Evolutionary conservation across 2,329 filamentous ascomycete species (phyloP).

Genomic region (Alternaria metachromatica): DNA sequence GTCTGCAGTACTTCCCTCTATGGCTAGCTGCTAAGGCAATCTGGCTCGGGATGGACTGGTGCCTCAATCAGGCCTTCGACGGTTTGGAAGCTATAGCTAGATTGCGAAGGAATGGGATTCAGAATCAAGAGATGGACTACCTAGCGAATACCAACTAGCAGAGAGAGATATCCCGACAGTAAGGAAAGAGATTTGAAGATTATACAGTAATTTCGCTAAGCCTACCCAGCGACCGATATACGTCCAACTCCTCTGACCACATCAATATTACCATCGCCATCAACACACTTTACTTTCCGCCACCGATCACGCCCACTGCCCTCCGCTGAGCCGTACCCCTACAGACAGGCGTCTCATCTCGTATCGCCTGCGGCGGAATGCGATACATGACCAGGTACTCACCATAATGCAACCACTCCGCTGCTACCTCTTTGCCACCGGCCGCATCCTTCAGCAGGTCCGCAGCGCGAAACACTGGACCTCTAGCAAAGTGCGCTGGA

Average conservation of each 20-base stretch:
- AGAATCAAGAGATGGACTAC: neutral
- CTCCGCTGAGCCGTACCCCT: constrained; percentile 25
- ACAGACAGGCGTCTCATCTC: constrained; percentile 35
- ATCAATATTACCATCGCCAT: neutral
- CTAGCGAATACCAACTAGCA: neutral
- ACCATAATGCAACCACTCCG: constrained; percentile 39
- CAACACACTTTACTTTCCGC: constrained; percentile 1
- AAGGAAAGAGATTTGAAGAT: neutral
- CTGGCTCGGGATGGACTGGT: constrained; percentile 7
- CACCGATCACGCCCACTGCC: constrained; percentile 29
- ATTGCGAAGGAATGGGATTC: neutral
- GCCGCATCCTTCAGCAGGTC: constrained; percentile 32
- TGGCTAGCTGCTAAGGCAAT: neutral
- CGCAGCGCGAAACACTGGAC: constrained; percentile 42
- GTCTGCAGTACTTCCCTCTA: constrained; percentile 1
- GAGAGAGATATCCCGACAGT: no score
- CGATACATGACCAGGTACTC: constrained; percentile 47
- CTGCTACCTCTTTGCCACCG: constrained; percentile 1
- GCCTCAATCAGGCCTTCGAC: neutral
- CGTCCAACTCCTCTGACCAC: neutral
- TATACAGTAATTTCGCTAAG: neutral
- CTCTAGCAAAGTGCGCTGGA: constrained; percentile 37
- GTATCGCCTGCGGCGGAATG: constrained; percentile 41
- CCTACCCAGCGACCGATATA: neutral
- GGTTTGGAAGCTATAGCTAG: neutral